phyloP scores from a whole-genome alignment of 257 asterid species.

The Solanum chilense region DNA sequence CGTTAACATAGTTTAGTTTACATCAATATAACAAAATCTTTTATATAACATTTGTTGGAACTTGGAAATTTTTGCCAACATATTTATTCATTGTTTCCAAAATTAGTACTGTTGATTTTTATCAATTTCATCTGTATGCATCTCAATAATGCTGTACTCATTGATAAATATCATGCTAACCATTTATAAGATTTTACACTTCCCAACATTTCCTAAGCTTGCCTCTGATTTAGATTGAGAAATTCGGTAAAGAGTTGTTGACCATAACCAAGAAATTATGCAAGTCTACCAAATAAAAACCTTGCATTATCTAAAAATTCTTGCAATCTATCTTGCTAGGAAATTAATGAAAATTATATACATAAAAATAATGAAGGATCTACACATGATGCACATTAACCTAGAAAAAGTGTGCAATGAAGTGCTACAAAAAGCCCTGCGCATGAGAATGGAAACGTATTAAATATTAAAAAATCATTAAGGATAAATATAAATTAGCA shows the following conservation, averaged over 20 bases:
- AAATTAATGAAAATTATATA: neutral
- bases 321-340: neutral
- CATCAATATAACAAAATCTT: neutral
- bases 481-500: neutral
- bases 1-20: neutral
- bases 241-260: neutral
- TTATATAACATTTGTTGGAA: neutral
- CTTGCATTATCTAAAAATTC: neutral
- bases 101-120: neutral
- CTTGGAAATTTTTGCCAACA: neutral
- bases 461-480: neutral
- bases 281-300: neutral
- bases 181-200: neutral
- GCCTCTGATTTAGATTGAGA: neutral
- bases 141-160: neutral
- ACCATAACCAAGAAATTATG: neutral
- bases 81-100: neutral
- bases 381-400: neutral
- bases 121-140: neutral
- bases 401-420: neutral
- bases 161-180: neutral
- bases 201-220: neutral
- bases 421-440: neutral
- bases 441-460: neutral
- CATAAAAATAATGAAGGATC: neutral